Conservation (phyloP, 495 filamentous ascomycete genomes). For the Cetradonia linearis region DNA sequence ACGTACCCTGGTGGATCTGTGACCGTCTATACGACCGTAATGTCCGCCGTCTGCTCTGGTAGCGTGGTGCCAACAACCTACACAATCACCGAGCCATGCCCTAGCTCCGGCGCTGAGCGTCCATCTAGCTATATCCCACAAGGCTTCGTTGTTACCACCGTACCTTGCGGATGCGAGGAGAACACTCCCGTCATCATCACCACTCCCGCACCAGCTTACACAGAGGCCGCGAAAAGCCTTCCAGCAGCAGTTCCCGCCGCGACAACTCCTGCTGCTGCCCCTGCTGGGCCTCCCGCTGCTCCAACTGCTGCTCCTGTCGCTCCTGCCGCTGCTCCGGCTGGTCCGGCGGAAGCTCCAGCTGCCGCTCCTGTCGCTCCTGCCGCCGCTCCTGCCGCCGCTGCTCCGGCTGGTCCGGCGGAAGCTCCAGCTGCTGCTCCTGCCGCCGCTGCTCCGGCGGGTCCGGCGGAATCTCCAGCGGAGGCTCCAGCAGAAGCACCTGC, state of each 20-base stretch:
- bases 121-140: constrained; percentile 20
- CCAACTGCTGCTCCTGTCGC: constrained; percentile 6
- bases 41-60: constrained; percentile 17
- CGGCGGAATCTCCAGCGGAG: background rate
- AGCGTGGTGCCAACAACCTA: constrained; percentile 20
- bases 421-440: constrained; percentile 5
- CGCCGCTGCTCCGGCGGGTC: constrained; percentile 1
- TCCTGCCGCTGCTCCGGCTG: constrained; percentile 3
- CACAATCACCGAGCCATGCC: constrained; percentile 25
- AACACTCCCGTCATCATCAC: constrained; percentile 21
- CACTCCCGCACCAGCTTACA: constrained; percentile 15
- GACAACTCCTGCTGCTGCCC: constrained; percentile 4
- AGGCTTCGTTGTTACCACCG: constrained; percentile 23
- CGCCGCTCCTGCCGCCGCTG: background rate
- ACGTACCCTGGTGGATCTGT: constrained; percentile 11
- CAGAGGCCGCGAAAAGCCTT: background rate
- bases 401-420: constrained; percentile 1
- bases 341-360: constrained; percentile 2
- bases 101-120: constrained; percentile 17
- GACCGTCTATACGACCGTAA: constrained; percentile 22
- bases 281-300: constrained; percentile 3
- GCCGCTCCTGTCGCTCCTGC: constrained; percentile 8
- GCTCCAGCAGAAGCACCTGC: constrained; percentile 1
- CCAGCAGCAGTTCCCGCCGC: constrained; percentile 12
- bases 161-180: constrained; percentile 22